phyloP scores from a whole-genome alignment of 768 basidiomycete species.

The Ramaria sp. region DNA sequence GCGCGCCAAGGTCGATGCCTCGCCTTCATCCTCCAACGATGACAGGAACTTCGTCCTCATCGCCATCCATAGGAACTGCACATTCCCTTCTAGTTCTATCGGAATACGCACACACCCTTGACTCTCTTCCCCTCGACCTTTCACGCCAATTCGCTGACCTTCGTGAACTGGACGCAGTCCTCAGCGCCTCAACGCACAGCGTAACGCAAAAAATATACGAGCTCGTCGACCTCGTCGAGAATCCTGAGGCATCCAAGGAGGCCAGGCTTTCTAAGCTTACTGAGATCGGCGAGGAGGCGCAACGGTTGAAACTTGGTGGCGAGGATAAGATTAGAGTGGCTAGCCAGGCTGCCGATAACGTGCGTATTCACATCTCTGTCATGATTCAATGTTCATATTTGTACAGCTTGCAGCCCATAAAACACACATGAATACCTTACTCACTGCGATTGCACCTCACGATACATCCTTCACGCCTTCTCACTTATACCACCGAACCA shows the following conservation, averaged over 20 bases:
- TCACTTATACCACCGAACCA: slow-evolving; percentile 48
- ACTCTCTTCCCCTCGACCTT: slow-evolving; percentile 87
- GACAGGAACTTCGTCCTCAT: not conserved
- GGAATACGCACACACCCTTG: slow-evolving; percentile 87
- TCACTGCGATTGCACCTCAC: slow-evolving; percentile 37
- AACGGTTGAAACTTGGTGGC: slow-evolving; percentile 81
- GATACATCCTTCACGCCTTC: slow-evolving; percentile 44
- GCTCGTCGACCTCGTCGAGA: slow-evolving; percentile 70
- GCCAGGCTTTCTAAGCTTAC: slow-evolving; percentile 78
- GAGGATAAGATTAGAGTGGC: slow-evolving; percentile 98
- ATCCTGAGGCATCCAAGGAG: slow-evolving; percentile 43
- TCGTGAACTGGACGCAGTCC: slow-evolving; percentile 95
- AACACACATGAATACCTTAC: slow-evolving; percentile 30
- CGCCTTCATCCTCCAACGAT: no score
- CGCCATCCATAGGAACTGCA: not conserved
- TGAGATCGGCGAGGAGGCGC: slow-evolving; percentile 91
- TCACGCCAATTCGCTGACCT: slow-evolving; percentile 93
- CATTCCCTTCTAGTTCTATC: slow-evolving; percentile 58
- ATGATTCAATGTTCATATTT: no score
- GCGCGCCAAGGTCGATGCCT: no score
- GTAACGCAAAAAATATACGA: slow-evolving; percentile 71
- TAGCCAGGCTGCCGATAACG: slow-evolving; percentile 80
- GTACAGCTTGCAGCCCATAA: not conserved
- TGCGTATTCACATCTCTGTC: slow-evolving; percentile 48
- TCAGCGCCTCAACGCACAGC: slow-evolving; percentile 74